A percentile compares a stretch with the other conserved stretches of the same genome.
These are phyloP conservation scores for Talaromyces marneffei DNA, from an alignment of 2,329 filamentous ascomycete genomes.

Conservation along the genomic window DNA sequence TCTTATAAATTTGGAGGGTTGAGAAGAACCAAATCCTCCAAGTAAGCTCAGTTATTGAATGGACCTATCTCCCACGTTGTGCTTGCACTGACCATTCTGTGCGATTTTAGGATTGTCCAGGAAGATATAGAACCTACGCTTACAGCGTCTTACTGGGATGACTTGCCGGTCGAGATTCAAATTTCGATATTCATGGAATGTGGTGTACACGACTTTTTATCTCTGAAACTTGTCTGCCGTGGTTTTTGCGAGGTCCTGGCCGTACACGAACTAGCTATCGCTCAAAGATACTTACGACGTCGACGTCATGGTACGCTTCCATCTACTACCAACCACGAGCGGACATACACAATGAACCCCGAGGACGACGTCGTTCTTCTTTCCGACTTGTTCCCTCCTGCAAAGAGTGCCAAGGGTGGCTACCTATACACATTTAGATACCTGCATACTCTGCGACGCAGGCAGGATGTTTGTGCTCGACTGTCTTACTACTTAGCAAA, in stretches of 20 bases:
- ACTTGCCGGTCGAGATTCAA: slow-evolving; percentile 38
- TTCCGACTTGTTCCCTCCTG: slow-evolving; percentile 39
- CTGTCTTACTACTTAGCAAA: slow-evolving; percentile 39
- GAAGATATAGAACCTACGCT: neutral
- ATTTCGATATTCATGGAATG: slow-evolving; percentile 38
- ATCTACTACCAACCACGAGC: slow-evolving; percentile 31
- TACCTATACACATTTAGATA: slow-evolving; percentile 40
- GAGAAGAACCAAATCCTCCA: slow-evolving; percentile 19
- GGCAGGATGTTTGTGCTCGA: slow-evolving; percentile 35
- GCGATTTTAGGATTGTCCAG: neutral
- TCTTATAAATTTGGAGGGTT: slow-evolving; percentile 26
- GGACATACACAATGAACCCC: slow-evolving; percentile 36
- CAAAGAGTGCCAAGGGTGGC: slow-evolving; percentile 30
- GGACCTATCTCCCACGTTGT: neutral
- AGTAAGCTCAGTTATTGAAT: neutral
- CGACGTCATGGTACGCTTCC: slow-evolving; percentile 40
- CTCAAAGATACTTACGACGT: slow-evolving; percentile 37
- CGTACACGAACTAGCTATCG: slow-evolving; percentile 35
- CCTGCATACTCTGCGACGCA: slow-evolving; percentile 31
- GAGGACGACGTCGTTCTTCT: slow-evolving; percentile 40
- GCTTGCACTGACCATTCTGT: neutral
- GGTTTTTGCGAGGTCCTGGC: slow-evolving; percentile 33
- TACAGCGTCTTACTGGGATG: slow-evolving; percentile 32
- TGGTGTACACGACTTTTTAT: slow-evolving; percentile 32
- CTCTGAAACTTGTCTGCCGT: slow-evolving; percentile 36